Base-by-base conservation (phyloP, 2,329 filamentous ascomycete species). In the Aspergillaceae sp. region DNA sequence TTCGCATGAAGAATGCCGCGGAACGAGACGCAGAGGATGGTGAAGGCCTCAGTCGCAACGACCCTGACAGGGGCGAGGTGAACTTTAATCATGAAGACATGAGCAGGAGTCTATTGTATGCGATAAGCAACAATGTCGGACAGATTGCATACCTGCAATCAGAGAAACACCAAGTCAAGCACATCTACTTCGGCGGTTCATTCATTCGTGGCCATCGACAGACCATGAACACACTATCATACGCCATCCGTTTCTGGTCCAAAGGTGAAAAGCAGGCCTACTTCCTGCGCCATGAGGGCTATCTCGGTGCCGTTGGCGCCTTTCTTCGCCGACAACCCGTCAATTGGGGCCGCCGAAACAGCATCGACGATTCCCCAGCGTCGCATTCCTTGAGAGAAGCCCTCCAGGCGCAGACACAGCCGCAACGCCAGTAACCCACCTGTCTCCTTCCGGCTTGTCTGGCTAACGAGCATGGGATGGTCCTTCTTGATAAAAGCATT, bases 101-200 rank as follows among this genome's bases (percentile, higher is more conserved):
- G 53, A 92, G 87, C 27, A 78, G 91, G 30, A 95, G 88, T 41
- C 76, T 98, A 11, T 79, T 98, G 0, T 98, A 95, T 68, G 92
- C 92, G 27, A 88, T 97, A 29, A 82, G 86, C 65, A 97, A 97
- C 73, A 97, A 97, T 69, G 96, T 97, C 53, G 92, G 92, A 10
- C 92, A 98, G 71, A 94, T 98, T 57, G 89, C 92, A 38, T 96
- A 92, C 66, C 75, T 98, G n/a, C 92, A 97, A 64, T 92, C 88
- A 4, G 90, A 96, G 65, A 92, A 95, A 62, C 91, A 98, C 70
- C 80, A 84, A 40, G 75, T 97, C 28, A 85, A 87, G 52, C 83
- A 91, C 61, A 97, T 98, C 50, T 98, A 98, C 72, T 98, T 98
- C 67, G 92, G 92, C 26, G 92, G 92, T 27, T 92, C 86, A 5